Evolutionary conservation across 441 rosid species (phyloP).

Genomic region (Codiaeum variegatum): DNA sequence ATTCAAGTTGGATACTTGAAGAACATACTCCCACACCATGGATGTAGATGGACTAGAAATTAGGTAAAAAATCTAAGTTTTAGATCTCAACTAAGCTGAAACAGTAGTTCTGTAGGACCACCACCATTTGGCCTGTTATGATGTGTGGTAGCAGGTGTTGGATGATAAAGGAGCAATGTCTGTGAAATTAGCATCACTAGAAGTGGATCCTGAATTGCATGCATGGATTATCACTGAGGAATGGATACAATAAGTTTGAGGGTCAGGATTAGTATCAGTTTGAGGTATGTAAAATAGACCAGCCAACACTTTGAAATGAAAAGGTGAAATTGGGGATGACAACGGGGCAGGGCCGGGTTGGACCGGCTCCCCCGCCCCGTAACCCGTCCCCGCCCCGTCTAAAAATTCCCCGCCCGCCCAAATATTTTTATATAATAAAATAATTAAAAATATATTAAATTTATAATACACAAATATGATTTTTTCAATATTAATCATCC

Average conservation of each 20-base stretch:
- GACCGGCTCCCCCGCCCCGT: no score
- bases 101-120: background rate
- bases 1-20: background rate
- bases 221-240: background rate
- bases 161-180: background rate
- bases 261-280: background rate
- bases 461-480: no score
- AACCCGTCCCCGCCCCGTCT: no score
- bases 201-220: background rate
- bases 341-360: no score
- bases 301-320: background rate
- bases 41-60: background rate
- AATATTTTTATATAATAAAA: no score
- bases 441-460: no score
- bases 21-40: background rate
- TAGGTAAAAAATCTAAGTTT: no score
- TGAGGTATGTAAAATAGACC: background rate
- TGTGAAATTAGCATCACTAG: background rate
- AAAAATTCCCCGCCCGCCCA: no score
- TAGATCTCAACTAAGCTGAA: background rate
- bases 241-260: background rate
- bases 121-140: background rate
- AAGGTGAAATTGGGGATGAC: no score
- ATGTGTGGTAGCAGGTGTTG: background rate
- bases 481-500: no score